Conservation (phyloP, 352 stramenopile species). For the Phytophthora fragariaefolia region DNA sequence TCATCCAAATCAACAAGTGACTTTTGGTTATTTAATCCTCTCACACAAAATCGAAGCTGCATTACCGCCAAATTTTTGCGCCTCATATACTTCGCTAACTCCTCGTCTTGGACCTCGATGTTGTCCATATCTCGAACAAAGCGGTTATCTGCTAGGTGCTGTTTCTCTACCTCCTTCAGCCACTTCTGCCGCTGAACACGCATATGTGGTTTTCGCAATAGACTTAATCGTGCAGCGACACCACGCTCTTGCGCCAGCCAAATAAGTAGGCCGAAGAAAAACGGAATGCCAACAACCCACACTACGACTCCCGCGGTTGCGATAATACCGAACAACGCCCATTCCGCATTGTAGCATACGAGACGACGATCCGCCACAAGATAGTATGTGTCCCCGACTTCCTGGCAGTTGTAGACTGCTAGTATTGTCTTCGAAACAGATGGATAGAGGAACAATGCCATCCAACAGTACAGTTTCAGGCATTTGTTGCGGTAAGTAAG, state of each 20-base stretch:
- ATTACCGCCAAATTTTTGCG: conserved; percentile 72
- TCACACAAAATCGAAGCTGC: background rate
- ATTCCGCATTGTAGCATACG: conserved; percentile 71
- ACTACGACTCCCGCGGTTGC: conserved; percentile 62
- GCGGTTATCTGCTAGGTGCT: conserved; percentile 53
- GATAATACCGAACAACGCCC: conserved; percentile 68
- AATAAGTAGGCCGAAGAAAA: conserved; percentile 84
- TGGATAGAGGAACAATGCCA: conserved; percentile 77
- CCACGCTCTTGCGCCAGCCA: conserved; percentile 67
- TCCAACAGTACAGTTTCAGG: conserved; percentile 81
- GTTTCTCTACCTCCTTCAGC: conserved; percentile 60
- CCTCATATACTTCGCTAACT: conserved; percentile 80
- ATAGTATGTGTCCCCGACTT: conserved; percentile 65
- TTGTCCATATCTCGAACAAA: conserved; percentile 66
- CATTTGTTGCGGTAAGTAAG: conserved; percentile 84
- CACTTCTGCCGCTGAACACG: conserved; percentile 59
- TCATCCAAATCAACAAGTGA: background rate
- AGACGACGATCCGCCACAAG: conserved; percentile 73
- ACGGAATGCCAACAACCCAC: conserved; percentile 79
- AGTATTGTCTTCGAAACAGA: conserved; percentile 82
- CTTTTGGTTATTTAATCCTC: background rate
- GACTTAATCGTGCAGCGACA: conserved; percentile 49
- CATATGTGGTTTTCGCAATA: conserved; percentile 55
- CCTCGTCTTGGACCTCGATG: conserved; percentile 61
- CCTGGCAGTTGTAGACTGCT: conserved; percentile 83